Evolutionary conservation across 179 eudicot species (phyloP).

Genomic region (Silene coronaria): DNA sequence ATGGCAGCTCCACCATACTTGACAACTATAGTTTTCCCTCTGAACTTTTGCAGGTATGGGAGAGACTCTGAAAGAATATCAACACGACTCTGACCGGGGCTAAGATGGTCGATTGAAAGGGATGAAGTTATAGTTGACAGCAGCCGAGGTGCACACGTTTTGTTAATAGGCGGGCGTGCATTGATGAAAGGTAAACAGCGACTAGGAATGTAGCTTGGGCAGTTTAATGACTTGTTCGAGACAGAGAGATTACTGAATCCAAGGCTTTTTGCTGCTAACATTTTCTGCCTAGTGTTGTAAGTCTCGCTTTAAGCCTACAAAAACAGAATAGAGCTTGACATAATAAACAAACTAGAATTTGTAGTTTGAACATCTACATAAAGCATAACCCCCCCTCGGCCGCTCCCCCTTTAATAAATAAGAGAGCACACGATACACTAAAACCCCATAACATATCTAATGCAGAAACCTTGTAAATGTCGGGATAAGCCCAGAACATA

Average conservation of each 20-base stretch:
- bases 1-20: slow-evolving; percentile 91
- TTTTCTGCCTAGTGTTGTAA: slow-evolving; percentile 7
- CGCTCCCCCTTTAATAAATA: no score
- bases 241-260: slow-evolving; percentile 18
- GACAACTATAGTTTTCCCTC: slow-evolving; percentile 77
- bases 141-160: neutral
- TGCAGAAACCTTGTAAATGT: no score
- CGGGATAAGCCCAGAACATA: no score
- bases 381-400: no score
- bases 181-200: slow-evolving; percentile 14
- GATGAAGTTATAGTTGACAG: slow-evolving; percentile 14
- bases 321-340: neutral
- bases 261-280: slow-evolving; percentile 30
- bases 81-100: slow-evolving; percentile 58
- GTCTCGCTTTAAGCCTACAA: neutral
- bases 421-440: no score
- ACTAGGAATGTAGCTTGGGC: slow-evolving; percentile 15
- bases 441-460: no score
- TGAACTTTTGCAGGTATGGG: slow-evolving; percentile 73
- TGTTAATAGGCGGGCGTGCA: slow-evolving; percentile 18
- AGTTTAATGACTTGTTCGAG: slow-evolving; percentile 19
- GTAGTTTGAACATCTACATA: no score
- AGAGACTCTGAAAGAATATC: slow-evolving; percentile 71
- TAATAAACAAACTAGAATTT: neutral
- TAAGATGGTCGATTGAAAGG: slow-evolving; percentile 19